Percentiles rank a stretch among this genome's conserved stretches.
These are phyloP conservation scores for Zalaria obscura DNA, from an alignment of 2,329 filamentous ascomycete species.

Conservation along the genomic window DNA sequence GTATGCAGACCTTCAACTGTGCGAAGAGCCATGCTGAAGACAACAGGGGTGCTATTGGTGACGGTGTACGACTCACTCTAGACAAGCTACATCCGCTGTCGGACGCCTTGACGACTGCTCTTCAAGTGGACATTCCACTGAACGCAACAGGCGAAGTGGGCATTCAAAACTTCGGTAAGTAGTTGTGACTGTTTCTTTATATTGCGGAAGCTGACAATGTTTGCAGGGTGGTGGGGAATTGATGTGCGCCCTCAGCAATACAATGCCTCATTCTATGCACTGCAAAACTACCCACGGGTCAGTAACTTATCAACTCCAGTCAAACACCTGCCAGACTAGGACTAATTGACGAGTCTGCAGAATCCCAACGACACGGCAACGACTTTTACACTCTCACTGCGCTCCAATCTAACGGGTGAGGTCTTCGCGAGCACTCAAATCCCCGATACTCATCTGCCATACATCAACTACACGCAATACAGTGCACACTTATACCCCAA, in stretches of 20 bases:
- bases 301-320: too few species aligned
- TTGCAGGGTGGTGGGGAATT: conserved; percentile 34
- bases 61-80: conserved; percentile 19
- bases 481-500: conserved; percentile 25
- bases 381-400: conserved; percentile 25
- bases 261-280: conserved; percentile 36
- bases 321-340: too few species aligned
- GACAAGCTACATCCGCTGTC: conserved; percentile 29
- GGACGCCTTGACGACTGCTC: conserved; percentile 27
- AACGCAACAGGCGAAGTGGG: conserved; percentile 28
- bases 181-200: not conserved
- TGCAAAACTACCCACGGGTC: conserved; percentile 16
- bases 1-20: not conserved
- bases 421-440: conserved; percentile 24
- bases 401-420: conserved; percentile 26
- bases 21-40: too few species aligned
- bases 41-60: conserved; percentile 14
- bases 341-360: too few species aligned
- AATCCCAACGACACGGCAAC: conserved; percentile 19
- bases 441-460: conserved; percentile 5
- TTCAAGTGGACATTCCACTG: conserved; percentile 23
- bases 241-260: conserved; percentile 34
- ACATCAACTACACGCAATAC: conserved; percentile 12
- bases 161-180: conserved; percentile 29
- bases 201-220: too few species aligned